Evolutionary conservation across 2,329 filamentous ascomycete genomes (phyloP), one percentile per base, ranked within the genome.

Genomic region (Pestalotiopsis fici): DNA sequence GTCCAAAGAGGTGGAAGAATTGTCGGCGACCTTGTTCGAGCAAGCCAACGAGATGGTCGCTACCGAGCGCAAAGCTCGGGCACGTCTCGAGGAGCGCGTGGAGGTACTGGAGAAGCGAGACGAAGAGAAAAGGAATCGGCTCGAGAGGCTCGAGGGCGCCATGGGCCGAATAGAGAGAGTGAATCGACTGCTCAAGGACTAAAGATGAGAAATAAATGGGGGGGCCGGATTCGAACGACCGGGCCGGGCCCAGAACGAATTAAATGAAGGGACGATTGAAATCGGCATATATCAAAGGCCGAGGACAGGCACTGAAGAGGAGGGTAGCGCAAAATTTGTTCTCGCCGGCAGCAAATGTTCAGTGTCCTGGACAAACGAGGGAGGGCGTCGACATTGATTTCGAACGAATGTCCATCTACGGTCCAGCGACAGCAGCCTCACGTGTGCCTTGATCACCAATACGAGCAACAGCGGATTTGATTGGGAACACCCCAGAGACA

Each of bases 41-140:
- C 90, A 95, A 81, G 93, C 93, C 64, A 96, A 96, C 77, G 90
- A 94, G 80, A 96, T 96, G 93, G 93, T 96, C 23, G 92, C 93
- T 2, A 84, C 86, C 21, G 93, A 96, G 83, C 83, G 93, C 56
- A 86, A 88, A 66, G 91, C 91, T 39, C 83, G 92, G 67, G 91
- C 91, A 5, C 87, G 86, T 74, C 83, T 96, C 27, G 91, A 94
- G 80, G 89, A 91, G 76, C 82, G 91, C 50, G 86, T 96, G 7
- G 86, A 83, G 67, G 83, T 90, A 73, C 80, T 96, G 25, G 92
- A 95, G 80, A 81, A 84, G 73, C 83, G 92, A 68, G 93, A 95
- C 68, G 79, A 77, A 60, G 92, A 94, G 71, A 93, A 94, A 83
- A 84, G 86, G 73, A 84, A 83, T 67, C 81, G 93, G 63, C 76